Base-by-base conservation (phyloP, 129 eudicot species). In the Rutidosis leptorrhynchoides region DNA sequence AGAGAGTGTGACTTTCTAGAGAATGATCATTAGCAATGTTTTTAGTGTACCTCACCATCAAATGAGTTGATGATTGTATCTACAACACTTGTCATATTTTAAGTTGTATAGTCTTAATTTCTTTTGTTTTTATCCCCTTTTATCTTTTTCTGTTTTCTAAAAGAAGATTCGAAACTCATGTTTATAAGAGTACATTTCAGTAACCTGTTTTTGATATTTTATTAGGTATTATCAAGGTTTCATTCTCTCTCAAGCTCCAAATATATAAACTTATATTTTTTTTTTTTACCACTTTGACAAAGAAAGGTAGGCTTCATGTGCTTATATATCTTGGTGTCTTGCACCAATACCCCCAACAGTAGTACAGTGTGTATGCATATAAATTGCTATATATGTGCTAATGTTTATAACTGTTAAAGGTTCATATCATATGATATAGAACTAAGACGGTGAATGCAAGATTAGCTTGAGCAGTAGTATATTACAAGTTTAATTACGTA, bases 51-150 rank as follows among this genome's bases (percentile, higher is more conserved):
- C 79, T 72, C 65, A 71, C 85, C 83, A 83, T 82, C 84, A 83
- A 78, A 81, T 75, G 82, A 78, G 82, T 66, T 83, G 71, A 86
- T 86, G 77, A 83, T 83, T 74, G 78, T 77, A 63, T 53, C 70
- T 83, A 81, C 78, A 67, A 67, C 87, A 87, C 81, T 79, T 84
- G 87, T 77, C 85, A 79, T 78, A 58, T 71, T 75, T 75, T 68
- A 26, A 79, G 79, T 76, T 63, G 85, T 76, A 76, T 83, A 79
- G 81, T 64, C n/a, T n/a, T n/a, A 22, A 67, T 48, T 64, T 53
- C 51, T 66, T 61, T 49, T 53, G 29, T 26, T 17, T 58, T 27
- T 14, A 58, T 14, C 52, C 29, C 59, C 60, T 63, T 56, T 74
- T 60, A 7, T 59, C 53, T 74, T 57, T 60, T 15, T 33, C 22